phyloP scores from a whole-genome alignment of 192 early-diverging fungal species.

The Allomyces macrogynus region DNA sequence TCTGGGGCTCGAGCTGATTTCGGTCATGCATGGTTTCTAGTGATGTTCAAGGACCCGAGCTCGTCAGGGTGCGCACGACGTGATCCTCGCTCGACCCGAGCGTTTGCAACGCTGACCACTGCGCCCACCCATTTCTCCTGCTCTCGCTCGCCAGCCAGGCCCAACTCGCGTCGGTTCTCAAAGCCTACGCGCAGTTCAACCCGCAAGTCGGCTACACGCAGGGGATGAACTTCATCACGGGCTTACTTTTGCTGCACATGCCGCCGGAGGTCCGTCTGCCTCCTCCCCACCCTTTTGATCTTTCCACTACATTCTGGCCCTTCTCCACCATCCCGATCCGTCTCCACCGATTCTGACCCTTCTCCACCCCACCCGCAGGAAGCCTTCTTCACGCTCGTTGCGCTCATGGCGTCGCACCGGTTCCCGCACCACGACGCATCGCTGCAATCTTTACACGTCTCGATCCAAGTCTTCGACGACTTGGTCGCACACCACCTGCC shows the following conservation, averaged over 20 bases:
- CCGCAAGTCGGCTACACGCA: slow-evolving; percentile 78
- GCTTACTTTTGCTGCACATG: neutral
- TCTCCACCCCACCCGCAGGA: neutral
- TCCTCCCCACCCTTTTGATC: too few species aligned
- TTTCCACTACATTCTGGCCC: too few species aligned
- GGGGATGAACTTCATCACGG: slow-evolving; percentile 18
- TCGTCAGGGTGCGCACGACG: neutral
- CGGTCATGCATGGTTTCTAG: neutral
- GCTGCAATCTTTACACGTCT: neutral
- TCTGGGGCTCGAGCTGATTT: too few species aligned
- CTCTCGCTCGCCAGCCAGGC: slow-evolving; percentile 27
- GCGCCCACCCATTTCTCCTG: too few species aligned
- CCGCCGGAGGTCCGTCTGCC: neutral
- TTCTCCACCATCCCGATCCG: too few species aligned
- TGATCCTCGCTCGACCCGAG: too few species aligned
- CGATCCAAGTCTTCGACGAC: neutral
- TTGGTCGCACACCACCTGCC: neutral
- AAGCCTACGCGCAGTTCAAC: slow-evolving; percentile 77
- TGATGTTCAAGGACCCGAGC: slow-evolving; percentile 47
- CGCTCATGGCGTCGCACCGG: neutral
- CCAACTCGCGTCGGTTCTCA: slow-evolving; percentile 55
- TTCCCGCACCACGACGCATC: neutral
- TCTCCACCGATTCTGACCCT: too few species aligned
- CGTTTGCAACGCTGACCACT: too few species aligned
- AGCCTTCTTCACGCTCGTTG: neutral